Conservation (phyloP, 192 early-diverging fungal species). For the Coemansia sp. region DNA sequence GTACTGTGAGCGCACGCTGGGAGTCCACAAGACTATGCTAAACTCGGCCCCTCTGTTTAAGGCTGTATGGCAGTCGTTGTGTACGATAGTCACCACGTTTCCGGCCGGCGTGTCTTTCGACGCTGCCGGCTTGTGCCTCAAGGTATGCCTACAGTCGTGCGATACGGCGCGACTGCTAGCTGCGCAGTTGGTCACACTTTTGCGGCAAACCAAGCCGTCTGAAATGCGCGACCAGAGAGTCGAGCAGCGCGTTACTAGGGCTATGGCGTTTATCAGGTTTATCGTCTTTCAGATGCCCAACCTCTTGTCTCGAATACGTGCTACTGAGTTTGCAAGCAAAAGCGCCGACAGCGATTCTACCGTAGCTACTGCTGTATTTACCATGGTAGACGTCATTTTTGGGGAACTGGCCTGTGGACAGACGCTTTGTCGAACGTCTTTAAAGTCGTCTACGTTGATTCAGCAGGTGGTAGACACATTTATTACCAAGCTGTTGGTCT, state of each 20-base stretch:
- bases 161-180: slow-evolving; percentile 16
- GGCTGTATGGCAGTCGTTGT: slow-evolving; percentile 26
- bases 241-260: slow-evolving; percentile 18
- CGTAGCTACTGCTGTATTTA: slow-evolving; percentile 7
- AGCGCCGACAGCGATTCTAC: background rate
- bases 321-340: background rate
- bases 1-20: slow-evolving; percentile 16
- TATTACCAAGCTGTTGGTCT: slow-evolving; percentile 15
- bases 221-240: slow-evolving; percentile 15
- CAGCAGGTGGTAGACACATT: slow-evolving; percentile 11
- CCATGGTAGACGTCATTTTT: slow-evolving; percentile 27
- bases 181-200: slow-evolving; percentile 4
- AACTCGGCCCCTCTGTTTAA: slow-evolving; percentile 35
- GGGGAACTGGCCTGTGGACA: slow-evolving; percentile 15
- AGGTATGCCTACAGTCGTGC: slow-evolving; percentile 21
- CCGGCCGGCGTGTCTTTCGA: slow-evolving; percentile 20
- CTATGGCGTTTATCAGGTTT: slow-evolving; percentile 34
- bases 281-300: slow-evolving; percentile 43
- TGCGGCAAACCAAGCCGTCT: background rate
- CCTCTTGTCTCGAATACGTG: slow-evolving; percentile 10
- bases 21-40: slow-evolving; percentile 18
- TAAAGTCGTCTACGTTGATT: slow-evolving; percentile 5
- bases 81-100: slow-evolving; percentile 16
- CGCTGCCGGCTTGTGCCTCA: slow-evolving; percentile 9
- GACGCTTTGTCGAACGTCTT: background rate